A percentile compares a stretch with the other conserved stretches of the same genome.
These are phyloP conservation scores for Diospyros lotus DNA, from an alignment of 148 eudicot species.

Conservation along the genomic window DNA sequence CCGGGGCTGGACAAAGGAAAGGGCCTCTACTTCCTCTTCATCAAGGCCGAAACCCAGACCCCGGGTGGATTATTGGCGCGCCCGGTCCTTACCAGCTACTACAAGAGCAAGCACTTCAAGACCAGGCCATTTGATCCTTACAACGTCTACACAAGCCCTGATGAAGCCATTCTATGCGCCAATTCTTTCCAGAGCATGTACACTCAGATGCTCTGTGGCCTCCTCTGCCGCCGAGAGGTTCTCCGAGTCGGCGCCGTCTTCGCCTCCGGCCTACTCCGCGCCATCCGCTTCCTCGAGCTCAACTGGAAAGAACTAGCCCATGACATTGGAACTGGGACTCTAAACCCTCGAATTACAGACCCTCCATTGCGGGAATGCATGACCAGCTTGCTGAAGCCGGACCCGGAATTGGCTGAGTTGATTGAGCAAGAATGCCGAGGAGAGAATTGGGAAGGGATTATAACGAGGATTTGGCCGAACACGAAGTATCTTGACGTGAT, in stretches of 20 bases:
- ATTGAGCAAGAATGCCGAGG: constrained; percentile 4
- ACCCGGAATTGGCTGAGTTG: constrained; percentile 15
- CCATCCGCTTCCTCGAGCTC: constrained; percentile 25
- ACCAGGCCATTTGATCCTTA: constrained; percentile 17
- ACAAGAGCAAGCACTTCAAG: constrained; percentile 17
- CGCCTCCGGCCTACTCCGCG: constrained; percentile 33
- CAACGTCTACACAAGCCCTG: constrained; percentile 17
- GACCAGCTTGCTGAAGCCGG: constrained; percentile 2
- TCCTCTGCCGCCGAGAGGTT: constrained; percentile 17
- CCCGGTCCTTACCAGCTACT: constrained; percentile 18
- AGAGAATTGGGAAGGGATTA: constrained; percentile 19
- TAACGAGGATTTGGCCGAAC: constrained; percentile 21
- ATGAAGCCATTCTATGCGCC: constrained; percentile 13
- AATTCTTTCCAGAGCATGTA: constrained; percentile 20
- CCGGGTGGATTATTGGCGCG: constrained; percentile 11
- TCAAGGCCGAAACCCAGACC: constrained; percentile 16
- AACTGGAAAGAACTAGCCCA: constrained; percentile 18
- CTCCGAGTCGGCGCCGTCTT: constrained; percentile 33
- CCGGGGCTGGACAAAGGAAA: constrained; percentile 17
- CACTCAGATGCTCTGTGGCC: constrained; percentile 26
- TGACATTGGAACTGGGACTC: constrained; percentile 24
- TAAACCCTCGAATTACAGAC: constrained; percentile 15
- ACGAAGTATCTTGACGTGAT: constrained; percentile 23
- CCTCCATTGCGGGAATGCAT: constrained; percentile 14
- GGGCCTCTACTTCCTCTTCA: constrained; percentile 14